Conservation (phyloP, 2,329 filamentous ascomycete genomes). For the Pyrenochaeta sp. region DNA sequence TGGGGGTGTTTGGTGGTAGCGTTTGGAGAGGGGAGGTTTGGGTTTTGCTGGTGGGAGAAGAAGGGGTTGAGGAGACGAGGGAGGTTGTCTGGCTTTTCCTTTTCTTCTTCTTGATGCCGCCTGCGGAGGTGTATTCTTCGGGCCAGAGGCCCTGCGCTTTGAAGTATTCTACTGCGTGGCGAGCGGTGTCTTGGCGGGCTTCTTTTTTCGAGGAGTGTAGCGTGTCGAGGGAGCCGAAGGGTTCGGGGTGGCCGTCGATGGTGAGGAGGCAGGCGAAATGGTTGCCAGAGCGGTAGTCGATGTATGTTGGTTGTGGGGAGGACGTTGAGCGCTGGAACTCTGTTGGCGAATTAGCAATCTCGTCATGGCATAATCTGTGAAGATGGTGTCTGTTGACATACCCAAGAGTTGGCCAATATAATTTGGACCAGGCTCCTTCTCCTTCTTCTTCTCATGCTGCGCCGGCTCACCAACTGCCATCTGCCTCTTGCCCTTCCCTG, state of each 20-base stretch:
- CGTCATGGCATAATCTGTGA: neutral
- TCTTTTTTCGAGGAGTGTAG: conserved; percentile 52
- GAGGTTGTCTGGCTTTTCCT: neutral
- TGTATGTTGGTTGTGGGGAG: conserved; percentile 46
- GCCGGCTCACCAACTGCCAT: conserved; percentile 14
- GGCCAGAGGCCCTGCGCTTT: conserved; percentile 46
- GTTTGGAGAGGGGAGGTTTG: neutral
- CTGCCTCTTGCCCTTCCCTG: conserved; percentile 24
- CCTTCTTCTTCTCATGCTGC: conserved; percentile 1
- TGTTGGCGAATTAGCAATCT: conserved; percentile 14
- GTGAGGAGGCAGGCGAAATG: conserved; percentile 43
- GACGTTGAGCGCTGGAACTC: conserved; percentile 43
- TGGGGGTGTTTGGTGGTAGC: neutral
- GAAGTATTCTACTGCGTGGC: conserved; percentile 53
- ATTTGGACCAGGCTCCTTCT: conserved; percentile 19
- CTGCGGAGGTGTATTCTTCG: conserved; percentile 19
- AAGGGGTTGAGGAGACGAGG: neutral
- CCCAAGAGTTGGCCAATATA: conserved; percentile 52
- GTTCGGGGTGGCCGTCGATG: conserved; percentile 27
- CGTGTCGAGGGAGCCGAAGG: conserved; percentile 47
- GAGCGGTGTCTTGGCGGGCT: conserved; percentile 53
- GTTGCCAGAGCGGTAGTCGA: conserved; percentile 44
- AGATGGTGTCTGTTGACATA: conserved; percentile 20
- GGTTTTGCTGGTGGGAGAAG: too few relatives aligned
- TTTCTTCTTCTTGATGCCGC: conserved; percentile 47